Conservation (phyloP, 169 alveolate genomes). For the Plasmodium ovale region DNA sequence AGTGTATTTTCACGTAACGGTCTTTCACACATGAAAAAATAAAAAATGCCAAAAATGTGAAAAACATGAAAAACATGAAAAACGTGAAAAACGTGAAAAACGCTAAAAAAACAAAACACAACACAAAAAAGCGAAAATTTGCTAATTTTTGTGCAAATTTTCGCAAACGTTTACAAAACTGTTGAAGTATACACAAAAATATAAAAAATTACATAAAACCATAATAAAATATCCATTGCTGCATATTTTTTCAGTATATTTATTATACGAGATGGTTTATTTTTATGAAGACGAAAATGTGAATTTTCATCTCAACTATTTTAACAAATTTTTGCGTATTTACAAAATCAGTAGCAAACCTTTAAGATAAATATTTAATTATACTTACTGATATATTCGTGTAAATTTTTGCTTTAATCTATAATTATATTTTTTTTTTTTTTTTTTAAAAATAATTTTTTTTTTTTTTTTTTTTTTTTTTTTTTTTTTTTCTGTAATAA, state of each 20-base stretch:
- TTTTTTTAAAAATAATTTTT: no score
- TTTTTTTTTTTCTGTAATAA: neutral
- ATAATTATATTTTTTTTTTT: constrained; percentile 1
- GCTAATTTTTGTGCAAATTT: no score
- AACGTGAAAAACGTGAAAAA: no score
- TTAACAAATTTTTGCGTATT: neutral
- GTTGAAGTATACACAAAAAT: constrained; percentile 2
- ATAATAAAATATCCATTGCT: neutral
- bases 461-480: no score
- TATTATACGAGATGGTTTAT: neutral
- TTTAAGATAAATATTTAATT: neutral
- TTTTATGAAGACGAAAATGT: neutral
- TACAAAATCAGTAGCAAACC: neutral
- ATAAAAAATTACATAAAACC: neutral
- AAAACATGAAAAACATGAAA: no score
- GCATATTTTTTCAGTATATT: constrained; percentile 11
- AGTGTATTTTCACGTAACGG: constrained; percentile 3
- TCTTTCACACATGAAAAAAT: constrained; percentile 10
- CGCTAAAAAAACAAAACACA: no score
- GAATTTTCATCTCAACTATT: neutral
- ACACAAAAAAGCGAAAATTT: no score
- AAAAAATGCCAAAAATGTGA: no score
- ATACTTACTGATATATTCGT: neutral
- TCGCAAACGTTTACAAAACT: no score
- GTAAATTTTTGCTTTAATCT: constrained; percentile 14